Evolutionary conservation across 306 rosid genomes (phyloP), one percentile per base, ranked within the genome.

Genomic region (Cucurbita ficifolia): DNA sequence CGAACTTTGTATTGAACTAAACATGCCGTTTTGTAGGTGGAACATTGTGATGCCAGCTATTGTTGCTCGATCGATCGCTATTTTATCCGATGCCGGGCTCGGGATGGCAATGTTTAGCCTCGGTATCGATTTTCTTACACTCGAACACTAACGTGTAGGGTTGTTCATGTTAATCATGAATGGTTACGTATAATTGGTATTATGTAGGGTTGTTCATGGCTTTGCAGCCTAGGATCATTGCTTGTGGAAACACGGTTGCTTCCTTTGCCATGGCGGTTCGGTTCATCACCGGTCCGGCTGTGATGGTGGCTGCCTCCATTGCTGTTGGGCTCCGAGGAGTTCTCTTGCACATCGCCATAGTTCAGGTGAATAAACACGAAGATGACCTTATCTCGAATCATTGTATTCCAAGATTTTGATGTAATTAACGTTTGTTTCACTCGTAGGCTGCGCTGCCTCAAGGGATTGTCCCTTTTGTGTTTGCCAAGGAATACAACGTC

Each of bases 91-190:
- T 76, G 96, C 96, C 2, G 97, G 97, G 6, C 93, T 91, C 16
- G 97, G 97, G 63, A 91, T 91, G 97, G 97, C 96, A 18, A 91
- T 91, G 97, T 91, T 91, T 77, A 91, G 97, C 69, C 96, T 91
- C 29, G 97, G 97, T 91, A 87, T 12, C 43, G 2, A 57, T 8
- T 52, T 10, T 9, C 38, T 36, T n/a, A 0, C 29, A 0, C 5
- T 14, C 0, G 1, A 7, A 49, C 35, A 12, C 0, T 56, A 56
- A 16, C 7, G 6, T 6, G 6, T 5, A 0, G 7, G 0, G 3
- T 45, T 11, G 35, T 72, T 39, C 6, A 7, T 18, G 8, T 10
- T 40, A 8, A 29, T 29, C 4, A 3, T 29, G 33, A 55, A 53
- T 3, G 9, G 16, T 36, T 52, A 29, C 53, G 13, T 12, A 6